phyloP scores from a whole-genome alignment of 192 early-diverging fungal genomes.

The Backusella luteola region DNA sequence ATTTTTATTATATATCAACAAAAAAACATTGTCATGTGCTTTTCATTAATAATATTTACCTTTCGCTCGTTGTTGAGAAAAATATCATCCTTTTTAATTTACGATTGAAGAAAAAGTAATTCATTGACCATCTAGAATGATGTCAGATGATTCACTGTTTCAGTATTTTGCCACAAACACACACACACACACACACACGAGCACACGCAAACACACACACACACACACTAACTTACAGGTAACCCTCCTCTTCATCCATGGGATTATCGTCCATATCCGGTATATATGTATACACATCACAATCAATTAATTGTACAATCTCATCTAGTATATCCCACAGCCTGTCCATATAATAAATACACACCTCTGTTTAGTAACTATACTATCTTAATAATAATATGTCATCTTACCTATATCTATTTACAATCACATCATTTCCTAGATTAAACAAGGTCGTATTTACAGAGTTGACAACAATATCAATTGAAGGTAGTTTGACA shows the following conservation, averaged over 20 bases:
- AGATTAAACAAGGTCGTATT: slow-evolving; percentile 85
- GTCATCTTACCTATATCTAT: slow-evolving; percentile 34
- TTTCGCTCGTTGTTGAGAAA: slow-evolving; percentile 86
- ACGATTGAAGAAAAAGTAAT: slow-evolving; percentile 97
- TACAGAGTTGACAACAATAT: slow-evolving; percentile 77
- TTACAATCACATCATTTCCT: slow-evolving; percentile 64
- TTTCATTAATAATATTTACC: slow-evolving; percentile 50
- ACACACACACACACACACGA: background rate
- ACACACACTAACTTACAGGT: slow-evolving; percentile 54
- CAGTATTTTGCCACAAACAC: background rate
- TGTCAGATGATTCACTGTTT: slow-evolving; percentile 8
- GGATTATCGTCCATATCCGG: slow-evolving; percentile 89
- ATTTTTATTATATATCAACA: background rate
- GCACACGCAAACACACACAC: slow-evolving; percentile 11
- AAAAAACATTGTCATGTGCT: background rate
- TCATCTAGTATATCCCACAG: slow-evolving; percentile 91
- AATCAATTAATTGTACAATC: slow-evolving; percentile 76
- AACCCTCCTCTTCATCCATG: slow-evolving; percentile 81
- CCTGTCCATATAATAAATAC: slow-evolving; percentile 35
- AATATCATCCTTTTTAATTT: slow-evolving; percentile 90
- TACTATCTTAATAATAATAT: background rate
- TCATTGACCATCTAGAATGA: slow-evolving; percentile 82
- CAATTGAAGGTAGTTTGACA: slow-evolving; percentile 67
- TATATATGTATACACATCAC: slow-evolving; percentile 89
- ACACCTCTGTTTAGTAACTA: background rate